phyloP scores from a whole-genome alignment of 2,329 filamentous ascomycete species.

The Cladosporium sp. region DNA sequence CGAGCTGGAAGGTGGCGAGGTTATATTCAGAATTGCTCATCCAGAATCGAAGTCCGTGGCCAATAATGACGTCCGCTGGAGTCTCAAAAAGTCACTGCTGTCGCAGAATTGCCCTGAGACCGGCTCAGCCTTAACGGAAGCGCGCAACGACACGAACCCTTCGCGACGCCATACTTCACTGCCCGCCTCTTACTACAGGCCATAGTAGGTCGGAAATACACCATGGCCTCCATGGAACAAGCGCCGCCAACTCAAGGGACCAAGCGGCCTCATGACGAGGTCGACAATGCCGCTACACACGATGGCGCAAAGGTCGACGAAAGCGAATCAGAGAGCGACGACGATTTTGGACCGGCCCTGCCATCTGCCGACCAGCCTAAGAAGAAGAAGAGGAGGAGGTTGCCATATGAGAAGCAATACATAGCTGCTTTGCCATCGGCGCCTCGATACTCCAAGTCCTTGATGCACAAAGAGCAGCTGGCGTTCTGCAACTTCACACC shows the following conservation, averaged over 20 bases:
- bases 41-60: not conserved
- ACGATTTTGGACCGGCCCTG: slow-evolving; percentile 90
- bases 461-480: slow-evolving; percentile 98
- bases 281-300: slow-evolving; percentile 14
- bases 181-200: not conserved
- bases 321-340: slow-evolving; percentile 62
- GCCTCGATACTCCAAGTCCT: slow-evolving; percentile 81
- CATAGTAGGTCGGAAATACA: slow-evolving; percentile 11
- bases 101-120: not conserved
- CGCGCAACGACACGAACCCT: not conserved
- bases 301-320: slow-evolving; percentile 16
- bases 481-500: slow-evolving; percentile 85
- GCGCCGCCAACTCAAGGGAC: slow-evolving; percentile 19
- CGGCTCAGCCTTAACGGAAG: not conserved
- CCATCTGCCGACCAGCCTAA: slow-evolving; percentile 75
- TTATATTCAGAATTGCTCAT: slow-evolving; percentile 11
- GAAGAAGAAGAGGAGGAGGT: slow-evolving; percentile 85
- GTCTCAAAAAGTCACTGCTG: not conserved
- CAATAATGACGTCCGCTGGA: not conserved
- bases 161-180: not conserved
- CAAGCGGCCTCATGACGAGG: slow-evolving; percentile 28
- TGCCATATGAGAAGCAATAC: slow-evolving; percentile 94
- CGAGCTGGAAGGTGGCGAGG: not conserved
- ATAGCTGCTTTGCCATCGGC: slow-evolving; percentile 81
- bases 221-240: slow-evolving; percentile 6